Conservation (phyloP, 108 stramenopile genomes). For the Cylindrotheca closterium region DNA sequence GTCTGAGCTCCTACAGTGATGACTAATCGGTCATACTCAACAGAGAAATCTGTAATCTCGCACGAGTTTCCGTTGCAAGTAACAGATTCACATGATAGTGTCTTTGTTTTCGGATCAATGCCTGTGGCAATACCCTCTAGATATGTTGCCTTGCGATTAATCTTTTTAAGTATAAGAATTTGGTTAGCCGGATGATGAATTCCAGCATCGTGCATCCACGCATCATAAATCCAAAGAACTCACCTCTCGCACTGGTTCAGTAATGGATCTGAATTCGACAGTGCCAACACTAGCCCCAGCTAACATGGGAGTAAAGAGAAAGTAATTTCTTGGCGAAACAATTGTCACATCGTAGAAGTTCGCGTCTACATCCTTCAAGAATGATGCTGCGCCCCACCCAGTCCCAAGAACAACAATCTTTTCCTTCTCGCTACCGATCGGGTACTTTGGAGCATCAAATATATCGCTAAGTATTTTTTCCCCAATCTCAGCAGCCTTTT, state of each 20-base stretch:
- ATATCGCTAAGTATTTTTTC: constrained; percentile 43
- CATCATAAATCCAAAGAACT: not conserved
- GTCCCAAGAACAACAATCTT: constrained; percentile 90
- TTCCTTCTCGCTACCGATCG: constrained; percentile 41
- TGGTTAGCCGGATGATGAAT: too few relatives aligned
- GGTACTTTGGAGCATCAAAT: not conserved
- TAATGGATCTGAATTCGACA: constrained; percentile 91
- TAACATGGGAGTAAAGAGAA: constrained; percentile 96
- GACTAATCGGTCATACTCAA: constrained; percentile 85
- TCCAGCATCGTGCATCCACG: too few relatives aligned
- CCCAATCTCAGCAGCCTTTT: constrained; percentile 74
- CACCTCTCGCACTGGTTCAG: constrained; percentile 88
- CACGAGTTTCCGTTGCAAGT: constrained; percentile 91
- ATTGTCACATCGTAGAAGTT: constrained; percentile 86
- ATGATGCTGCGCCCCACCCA: constrained; percentile 92
- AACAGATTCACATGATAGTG: constrained; percentile 82
- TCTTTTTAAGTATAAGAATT: constrained; percentile 17
- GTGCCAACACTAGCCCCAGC: constrained; percentile 94
- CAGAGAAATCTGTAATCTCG: constrained; percentile 78
- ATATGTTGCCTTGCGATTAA: constrained; percentile 81
- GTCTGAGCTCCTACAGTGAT: constrained; percentile 92
- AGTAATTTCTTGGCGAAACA: constrained; percentile 90
- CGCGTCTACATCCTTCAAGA: constrained; percentile 84
- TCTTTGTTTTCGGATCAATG: constrained; percentile 64
- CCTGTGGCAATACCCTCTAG: constrained; percentile 87